Conservation (phyloP, 192 early-diverging fungal species). For the Coemansia sp. region DNA sequence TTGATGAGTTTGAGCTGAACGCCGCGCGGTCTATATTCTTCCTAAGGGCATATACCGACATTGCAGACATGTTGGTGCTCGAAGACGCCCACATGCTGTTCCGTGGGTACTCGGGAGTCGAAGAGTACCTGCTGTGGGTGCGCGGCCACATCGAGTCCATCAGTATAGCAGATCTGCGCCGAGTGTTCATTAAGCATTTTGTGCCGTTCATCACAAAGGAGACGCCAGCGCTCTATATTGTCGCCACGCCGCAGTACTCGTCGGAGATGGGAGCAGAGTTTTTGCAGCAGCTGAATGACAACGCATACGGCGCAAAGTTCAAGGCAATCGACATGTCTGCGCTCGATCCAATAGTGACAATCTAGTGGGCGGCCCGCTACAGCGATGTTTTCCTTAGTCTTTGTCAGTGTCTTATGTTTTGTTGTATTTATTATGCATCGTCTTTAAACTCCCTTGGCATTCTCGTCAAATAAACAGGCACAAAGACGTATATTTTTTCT, state of each 20-base stretch:
- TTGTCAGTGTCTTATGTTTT: not conserved
- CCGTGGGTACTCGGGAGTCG: conserved; percentile 32
- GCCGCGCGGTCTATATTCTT: conserved; percentile 35
- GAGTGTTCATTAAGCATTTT: conserved; percentile 29
- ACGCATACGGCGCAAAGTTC: conserved; percentile 34
- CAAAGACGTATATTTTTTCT: not conserved
- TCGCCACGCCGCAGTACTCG: conserved; percentile 34
- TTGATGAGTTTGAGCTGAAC: conserved; percentile 47
- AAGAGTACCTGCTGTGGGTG: conserved; percentile 43
- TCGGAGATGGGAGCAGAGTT: conserved; percentile 16
- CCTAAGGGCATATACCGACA: conserved; percentile 21
- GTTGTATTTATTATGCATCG: not conserved
- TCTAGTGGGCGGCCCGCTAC: conserved; percentile 6
- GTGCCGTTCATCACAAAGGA: conserved; percentile 32
- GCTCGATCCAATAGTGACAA: conserved; percentile 30
- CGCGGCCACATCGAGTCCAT: conserved; percentile 37
- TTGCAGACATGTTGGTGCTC: conserved; percentile 17
- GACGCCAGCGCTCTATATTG: conserved; percentile 24
- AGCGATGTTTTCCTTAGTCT: not conserved
- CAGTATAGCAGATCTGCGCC: conserved; percentile 31
- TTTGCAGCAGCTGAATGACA: conserved; percentile 19
- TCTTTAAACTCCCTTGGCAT: no score
- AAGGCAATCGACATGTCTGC: conserved; percentile 26
- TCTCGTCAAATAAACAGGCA: not conserved
- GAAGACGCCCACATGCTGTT: conserved; percentile 38